Base-by-base conservation (phyloP, 2,329 filamentous ascomycete species). In the Penicillium sp. region DNA sequence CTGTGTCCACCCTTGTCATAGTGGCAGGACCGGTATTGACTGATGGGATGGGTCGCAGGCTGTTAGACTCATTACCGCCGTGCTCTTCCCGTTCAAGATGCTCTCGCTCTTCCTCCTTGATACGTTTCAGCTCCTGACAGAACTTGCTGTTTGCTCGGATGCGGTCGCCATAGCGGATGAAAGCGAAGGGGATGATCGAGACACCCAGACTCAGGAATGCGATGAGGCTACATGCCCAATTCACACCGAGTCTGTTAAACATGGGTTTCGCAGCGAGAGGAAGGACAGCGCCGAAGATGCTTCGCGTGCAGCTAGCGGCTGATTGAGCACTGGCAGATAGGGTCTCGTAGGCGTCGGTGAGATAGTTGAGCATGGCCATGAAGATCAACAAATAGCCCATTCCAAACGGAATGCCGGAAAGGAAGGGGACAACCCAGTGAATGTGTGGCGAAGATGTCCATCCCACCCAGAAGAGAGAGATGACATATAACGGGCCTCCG, bases 261-360 rank as follows among this genome's bases (percentile, higher is more conserved):
- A 75, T 74, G 1, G 62, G 63, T 18, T 61, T 63, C 0, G 71
- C 64, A 2, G 72, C 73, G 9, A 86, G 70, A 1, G 83, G 83
- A 27, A 86, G 68, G 0, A 82, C 71, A 1, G 76, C 76, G 2
- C 77, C 79, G 4, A 79, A 66, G 1, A 80, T 60, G 11, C 74
- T 77, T 10, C 79, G 72, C 8, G 69, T 73, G 48, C 73, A 75
- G 35, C 73, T 77, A 2, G 77, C 68, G 1, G 77, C 76, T 0
- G 78, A 77, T 50, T 78, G 75, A 2, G 76, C 78, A 14, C 74
- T 77, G 0, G 79, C 78, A 0, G 82, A 80, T 54, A 78, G 83
- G n/a, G 81, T 76, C 57, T 84, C 79, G 62, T 86, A 86, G 6
- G 82, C 81, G 58, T 85, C 82, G 37, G 77, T 80, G 16, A 84